Evolutionary conservation across 305 asterid species (phyloP).

Genomic region (Fraxinus ornus): DNA sequence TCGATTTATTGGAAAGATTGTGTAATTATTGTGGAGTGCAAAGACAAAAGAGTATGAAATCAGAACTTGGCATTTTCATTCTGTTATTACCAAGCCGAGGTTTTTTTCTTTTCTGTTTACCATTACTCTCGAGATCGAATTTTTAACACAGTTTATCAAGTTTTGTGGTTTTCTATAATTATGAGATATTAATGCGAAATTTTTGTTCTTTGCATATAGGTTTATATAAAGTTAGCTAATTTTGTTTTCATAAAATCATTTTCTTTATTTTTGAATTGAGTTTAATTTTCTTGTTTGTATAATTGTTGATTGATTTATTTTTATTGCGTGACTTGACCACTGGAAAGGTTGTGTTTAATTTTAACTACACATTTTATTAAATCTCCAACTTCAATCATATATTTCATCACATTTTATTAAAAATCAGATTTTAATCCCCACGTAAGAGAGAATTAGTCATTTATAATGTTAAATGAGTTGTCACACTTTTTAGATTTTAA

Average conservation of each 20-base stretch:
- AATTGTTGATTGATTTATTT: neutral
- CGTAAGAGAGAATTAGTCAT: too few species aligned
- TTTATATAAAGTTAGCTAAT: neutral
- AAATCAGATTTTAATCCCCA: too few species aligned
- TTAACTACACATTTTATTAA: too few species aligned
- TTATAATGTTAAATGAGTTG: too few species aligned
- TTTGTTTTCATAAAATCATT: neutral
- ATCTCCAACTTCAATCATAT: too few species aligned
- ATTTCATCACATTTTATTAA: too few species aligned
- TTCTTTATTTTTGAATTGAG: neutral
- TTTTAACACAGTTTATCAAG: neutral
- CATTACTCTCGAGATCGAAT: neutral
- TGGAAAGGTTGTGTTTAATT: too few species aligned
- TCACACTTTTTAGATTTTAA: too few species aligned
- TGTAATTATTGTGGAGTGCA: neutral
- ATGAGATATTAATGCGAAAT: neutral
- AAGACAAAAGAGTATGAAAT: neutral
- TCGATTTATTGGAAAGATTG: neutral
- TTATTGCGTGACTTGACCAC: neutral
- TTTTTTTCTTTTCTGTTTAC: slow-evolving; percentile 3
- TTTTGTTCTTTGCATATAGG: neutral
- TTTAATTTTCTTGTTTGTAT: slow-evolving; percentile 2
- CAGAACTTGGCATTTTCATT: neutral
- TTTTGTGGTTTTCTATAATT: neutral
- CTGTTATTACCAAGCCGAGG: slow-evolving; percentile 9